Conservation (phyloP, 257 asterid genomes). For the Nicotiana obtusifolia region DNA sequence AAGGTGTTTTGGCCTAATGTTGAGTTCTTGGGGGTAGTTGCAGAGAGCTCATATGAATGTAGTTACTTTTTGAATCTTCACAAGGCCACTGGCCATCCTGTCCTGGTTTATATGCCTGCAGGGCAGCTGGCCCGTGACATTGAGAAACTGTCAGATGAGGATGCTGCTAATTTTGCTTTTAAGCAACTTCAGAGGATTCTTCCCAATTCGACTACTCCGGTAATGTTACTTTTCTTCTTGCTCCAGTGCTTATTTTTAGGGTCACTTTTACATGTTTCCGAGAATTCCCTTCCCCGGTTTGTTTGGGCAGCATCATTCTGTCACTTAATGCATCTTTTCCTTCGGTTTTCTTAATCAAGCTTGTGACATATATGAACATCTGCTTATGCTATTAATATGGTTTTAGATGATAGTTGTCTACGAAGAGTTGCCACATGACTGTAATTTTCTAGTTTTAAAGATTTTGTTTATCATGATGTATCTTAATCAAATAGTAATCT, state of each 20-base stretch:
- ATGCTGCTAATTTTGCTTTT: conserved; percentile 80
- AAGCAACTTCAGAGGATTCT: conserved; percentile 71
- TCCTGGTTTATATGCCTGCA: conserved; percentile 97
- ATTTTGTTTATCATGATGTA: too few species aligned
- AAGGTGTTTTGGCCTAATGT: conserved; percentile 96
- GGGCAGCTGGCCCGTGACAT: conserved; percentile 91
- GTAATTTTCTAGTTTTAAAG: too few species aligned
- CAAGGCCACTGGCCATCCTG: conserved; percentile 88
- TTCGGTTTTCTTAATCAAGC: too few species aligned
- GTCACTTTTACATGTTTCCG: not conserved
- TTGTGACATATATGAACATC: too few species aligned
- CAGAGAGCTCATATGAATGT: conserved; percentile 74
- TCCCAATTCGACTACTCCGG: conserved; percentile 83
- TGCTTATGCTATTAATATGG: too few species aligned
- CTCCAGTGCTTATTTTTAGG: not conserved
- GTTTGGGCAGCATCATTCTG: too few species aligned
- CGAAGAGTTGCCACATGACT: too few species aligned
- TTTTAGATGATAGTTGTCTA: too few species aligned
- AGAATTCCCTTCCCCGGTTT: too few species aligned
- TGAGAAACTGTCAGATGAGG: conserved; percentile 80
- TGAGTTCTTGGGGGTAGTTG: conserved; percentile 92
- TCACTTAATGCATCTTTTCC: too few species aligned
- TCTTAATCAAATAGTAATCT: too few species aligned
- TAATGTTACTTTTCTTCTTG: conserved; percentile 22
- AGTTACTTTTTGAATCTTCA: conserved; percentile 95